Conservation (phyloP, 805 yeast genomes). For the Wickerhamiella domercqiae region DNA sequence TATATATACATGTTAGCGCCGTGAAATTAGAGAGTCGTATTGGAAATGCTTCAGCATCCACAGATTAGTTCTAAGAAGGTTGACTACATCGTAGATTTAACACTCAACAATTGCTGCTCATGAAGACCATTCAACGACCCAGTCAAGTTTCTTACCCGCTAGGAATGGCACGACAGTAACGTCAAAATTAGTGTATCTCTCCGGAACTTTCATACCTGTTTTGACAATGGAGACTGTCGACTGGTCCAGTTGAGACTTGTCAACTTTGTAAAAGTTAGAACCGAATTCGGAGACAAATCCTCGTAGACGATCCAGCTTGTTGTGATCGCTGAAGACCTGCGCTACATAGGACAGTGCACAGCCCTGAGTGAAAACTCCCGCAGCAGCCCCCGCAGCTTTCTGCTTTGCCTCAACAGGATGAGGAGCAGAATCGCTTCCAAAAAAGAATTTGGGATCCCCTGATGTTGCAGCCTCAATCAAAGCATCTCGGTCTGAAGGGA, state of each 20-base stretch:
- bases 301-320: conserved; percentile 48
- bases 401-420: conserved; percentile 74
- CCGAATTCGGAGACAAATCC: conserved; percentile 69
- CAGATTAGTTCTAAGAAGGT: too few relatives aligned
- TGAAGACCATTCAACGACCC: conserved; percentile 58
- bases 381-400: conserved; percentile 72
- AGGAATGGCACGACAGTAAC: conserved; percentile 66
- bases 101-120: too few relatives aligned
- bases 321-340: conserved; percentile 57
- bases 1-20: too few relatives aligned
- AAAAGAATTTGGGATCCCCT: conserved; percentile 84
- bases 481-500: conserved; percentile 71
- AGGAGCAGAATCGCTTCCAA: conserved; percentile 97
- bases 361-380: conserved; percentile 94
- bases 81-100: too few relatives aligned
- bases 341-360: conserved; percentile 73
- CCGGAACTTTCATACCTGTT: conserved; percentile 43
- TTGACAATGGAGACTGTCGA: conserved; percentile 40
- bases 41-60: too few relatives aligned
- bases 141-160: conserved; percentile 60
- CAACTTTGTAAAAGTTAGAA: conserved; percentile 49
- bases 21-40: too few relatives aligned
- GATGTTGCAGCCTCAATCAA: conserved; percentile 76
- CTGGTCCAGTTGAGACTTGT: conserved; percentile 30
- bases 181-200: conserved; percentile 31